Base-by-base conservation (phyloP, 441 rosid genomes). In the Macaranga tanarius region DNA sequence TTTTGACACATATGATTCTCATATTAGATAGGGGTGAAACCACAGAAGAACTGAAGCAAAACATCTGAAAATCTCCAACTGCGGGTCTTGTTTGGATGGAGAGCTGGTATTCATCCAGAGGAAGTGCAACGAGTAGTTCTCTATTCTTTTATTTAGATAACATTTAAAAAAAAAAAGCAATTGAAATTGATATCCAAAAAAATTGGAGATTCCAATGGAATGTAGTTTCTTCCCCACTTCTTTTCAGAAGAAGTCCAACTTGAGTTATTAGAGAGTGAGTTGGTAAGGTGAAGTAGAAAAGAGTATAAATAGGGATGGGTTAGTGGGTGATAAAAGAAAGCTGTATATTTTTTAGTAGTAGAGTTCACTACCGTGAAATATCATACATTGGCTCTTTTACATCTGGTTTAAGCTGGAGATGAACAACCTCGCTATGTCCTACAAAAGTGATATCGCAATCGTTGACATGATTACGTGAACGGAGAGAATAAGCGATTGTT, bases 1-100 rank as follows among this genome's bases (percentile, higher is more conserved):
- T 67, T 86, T 88, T 56, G 85, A 86, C 62, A 15, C 83, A 2
- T 85, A 84, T 4, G 89, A 85, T 80, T 84, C 90, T 40, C 89
- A 88, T 71, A 11, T 88, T 66, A 77, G 88, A 79, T 86, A 78
- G 69, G 57, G 19, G 7, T 2, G 34, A 5, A 31, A 31, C 34
- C 5, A 50, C 16, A 28, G 71, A 15, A 52, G 23, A 52, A 15
- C 6, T 48, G 17, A 0, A 48, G 5, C 2, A 11, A 15, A n/a
- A 11, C 13, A 13, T 48, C 76, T 62, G 55, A 55, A n/a, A 62
- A 54, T n/a, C 16, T 8, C 66, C 45, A 19, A 51, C 61, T 42
- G 23, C 55, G 51, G 51, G 17, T 50, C 38, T 22, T 50, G 75
- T 62, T 20, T 20, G 58, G 59, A 59, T 69, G 67, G 6, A 34